Conservation (phyloP, 208 protist species). For the Crithidia expoeki region DNA sequence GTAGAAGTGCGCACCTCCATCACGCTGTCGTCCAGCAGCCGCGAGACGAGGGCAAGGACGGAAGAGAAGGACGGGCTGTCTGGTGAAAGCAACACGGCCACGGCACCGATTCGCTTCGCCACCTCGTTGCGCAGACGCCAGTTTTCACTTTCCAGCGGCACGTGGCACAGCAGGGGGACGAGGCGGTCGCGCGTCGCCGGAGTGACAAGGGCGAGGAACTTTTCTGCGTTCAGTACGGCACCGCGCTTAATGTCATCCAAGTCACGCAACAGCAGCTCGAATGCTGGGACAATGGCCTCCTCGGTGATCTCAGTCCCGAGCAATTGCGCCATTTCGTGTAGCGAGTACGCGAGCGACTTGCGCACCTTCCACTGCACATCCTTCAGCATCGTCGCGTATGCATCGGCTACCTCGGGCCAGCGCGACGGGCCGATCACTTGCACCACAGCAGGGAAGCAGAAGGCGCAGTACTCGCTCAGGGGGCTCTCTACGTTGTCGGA, state of each 20-base stretch:
- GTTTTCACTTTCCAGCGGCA: conserved; percentile 92
- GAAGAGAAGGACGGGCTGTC: conserved; percentile 48
- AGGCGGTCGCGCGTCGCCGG: conserved; percentile 65
- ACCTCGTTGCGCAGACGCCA: conserved; percentile 94
- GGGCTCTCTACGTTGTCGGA: conserved; percentile 88
- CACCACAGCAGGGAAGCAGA: conserved; percentile 94
- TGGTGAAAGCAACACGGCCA: conserved; percentile 76
- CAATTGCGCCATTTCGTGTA: conserved; percentile 94
- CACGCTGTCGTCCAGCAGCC: conserved; percentile 90
- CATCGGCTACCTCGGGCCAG: conserved; percentile 90
- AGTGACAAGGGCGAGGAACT: conserved; percentile 80
- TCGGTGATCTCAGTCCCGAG: conserved; percentile 91
- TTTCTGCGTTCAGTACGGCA: conserved; percentile 82
- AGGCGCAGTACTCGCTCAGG: conserved; percentile 93
- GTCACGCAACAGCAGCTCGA: conserved; percentile 95
- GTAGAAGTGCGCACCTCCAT: conserved; percentile 86
- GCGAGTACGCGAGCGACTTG: conserved; percentile 93
- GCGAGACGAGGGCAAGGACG: conserved; percentile 73
- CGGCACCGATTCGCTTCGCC: conserved; percentile 82
- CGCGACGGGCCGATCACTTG: conserved; percentile 81
- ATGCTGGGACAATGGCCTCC: conserved; percentile 80
- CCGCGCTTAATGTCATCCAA: conserved; percentile 96
- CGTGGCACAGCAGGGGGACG: conserved; percentile 73
- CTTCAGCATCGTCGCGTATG: conserved; percentile 94
- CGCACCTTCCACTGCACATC: conserved; percentile 97